Base-by-base conservation (phyloP, 179 eudicot genomes). In the Sideroxylon spinosum region DNA sequence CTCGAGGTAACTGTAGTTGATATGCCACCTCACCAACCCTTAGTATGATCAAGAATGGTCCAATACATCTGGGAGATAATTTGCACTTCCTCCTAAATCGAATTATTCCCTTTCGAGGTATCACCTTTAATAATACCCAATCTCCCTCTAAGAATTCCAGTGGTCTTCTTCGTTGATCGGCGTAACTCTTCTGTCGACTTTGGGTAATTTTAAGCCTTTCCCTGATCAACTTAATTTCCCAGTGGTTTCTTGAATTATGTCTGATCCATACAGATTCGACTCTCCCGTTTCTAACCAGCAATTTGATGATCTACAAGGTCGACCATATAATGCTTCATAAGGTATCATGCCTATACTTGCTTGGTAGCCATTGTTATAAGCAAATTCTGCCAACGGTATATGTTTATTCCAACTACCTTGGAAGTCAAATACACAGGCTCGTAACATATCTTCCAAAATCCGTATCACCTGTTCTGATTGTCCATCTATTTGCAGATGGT, bases 11-110 rank as follows among this genome's bases (percentile, higher is more conserved):
- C 0, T 62, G 52, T 12, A 62, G 9, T 20, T 29, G 3, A 12
- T 62, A 79, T 4, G 73, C 77, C 2, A 63, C 52, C 20, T 63
- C 32, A 1, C 73, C 65, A 14, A 49, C n/a, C 10, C 44, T 23
- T 8, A n/a, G 7, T 9, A 63, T 13, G 3, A 73, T 64, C 6
- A 64, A 50, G 20, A 29, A 79, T 7, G 78, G 74, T 7, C 64
- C 65, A 0, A 79, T 23, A 72, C 9, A 79, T 55, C 25, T 49
- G 12, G 81, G 81, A 25, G 62, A 62, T 29, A 79, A 72, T 65
- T 79, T 79, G 10, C 71, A 61, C 7, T 28, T 5, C 7, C 9
- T 19, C 0, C 77, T 71, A 50, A 71, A 72, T 23, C 81, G 22
- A 28, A 44, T 44, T 14, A 79, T 71, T 1, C 81, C 81, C 16